phyloP scores from a whole-genome alignment of 345 rosid species.

The Pugionium dolabratum region DNA sequence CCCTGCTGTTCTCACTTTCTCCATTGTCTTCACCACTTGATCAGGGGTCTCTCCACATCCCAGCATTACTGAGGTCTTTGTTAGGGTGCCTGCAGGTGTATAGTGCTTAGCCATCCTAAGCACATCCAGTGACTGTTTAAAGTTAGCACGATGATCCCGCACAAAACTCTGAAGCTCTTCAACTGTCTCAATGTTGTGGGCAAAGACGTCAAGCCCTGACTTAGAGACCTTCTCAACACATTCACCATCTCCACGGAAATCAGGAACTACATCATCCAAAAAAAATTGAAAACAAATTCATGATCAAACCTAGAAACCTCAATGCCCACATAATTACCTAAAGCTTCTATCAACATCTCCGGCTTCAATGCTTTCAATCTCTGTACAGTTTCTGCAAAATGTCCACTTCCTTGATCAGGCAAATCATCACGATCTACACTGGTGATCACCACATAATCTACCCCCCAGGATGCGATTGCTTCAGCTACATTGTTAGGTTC shows the following conservation, averaged over 20 bases:
- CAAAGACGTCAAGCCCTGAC: constrained; percentile 88
- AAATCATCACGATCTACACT: constrained; percentile 93
- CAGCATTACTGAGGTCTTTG: constrained; percentile 94
- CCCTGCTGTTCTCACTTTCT: constrained; percentile 94
- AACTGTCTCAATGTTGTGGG: constrained; percentile 97
- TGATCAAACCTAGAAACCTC: neutral
- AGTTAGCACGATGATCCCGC: constrained; percentile 93
- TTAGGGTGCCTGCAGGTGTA: constrained; percentile 80
- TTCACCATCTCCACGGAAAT: constrained; percentile 76
- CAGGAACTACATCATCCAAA: constrained; percentile 67
- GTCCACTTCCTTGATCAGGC: constrained; percentile 83
- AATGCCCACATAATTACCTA: constrained; percentile 53
- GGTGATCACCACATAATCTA: constrained; percentile 88
- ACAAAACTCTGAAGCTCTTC: constrained; percentile 90
- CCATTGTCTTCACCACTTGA: constrained; percentile 88
- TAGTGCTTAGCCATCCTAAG: constrained; percentile 77
- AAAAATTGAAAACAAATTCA: neutral
- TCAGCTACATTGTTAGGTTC: constrained; percentile 92
- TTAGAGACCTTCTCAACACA: constrained; percentile 87
- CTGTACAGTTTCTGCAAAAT: constrained; percentile 75
- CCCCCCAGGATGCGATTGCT: constrained; percentile 97
- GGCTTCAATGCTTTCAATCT: constrained; percentile 86
- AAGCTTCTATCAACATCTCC: constrained; percentile 82
- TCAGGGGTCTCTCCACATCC: constrained; percentile 99
- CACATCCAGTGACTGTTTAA: constrained; percentile 91